Percentiles rank a stretch among this genome's conserved stretches.
These are phyloP conservation scores for Zymoseptoria passerinii DNA, from an alignment of 2,329 filamentous ascomycete genomes.

Conservation along the genomic window DNA sequence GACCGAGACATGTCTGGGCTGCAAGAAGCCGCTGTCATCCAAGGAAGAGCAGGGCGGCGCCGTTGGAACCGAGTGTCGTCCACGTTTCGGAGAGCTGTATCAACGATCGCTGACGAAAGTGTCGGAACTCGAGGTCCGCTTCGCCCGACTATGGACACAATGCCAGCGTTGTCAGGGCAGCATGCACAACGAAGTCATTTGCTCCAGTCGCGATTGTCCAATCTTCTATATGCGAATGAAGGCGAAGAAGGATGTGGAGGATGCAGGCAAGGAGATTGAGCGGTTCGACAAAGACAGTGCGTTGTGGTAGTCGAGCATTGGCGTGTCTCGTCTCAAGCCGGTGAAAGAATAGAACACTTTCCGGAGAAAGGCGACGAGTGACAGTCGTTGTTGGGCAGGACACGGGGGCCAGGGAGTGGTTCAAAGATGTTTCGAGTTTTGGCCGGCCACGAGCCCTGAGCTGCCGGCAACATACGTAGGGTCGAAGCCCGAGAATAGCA, in stretches of 20 bases:
- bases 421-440: neutral
- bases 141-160: conserved; percentile 92
- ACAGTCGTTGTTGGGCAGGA: neutral
- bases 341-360: neutral
- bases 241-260: conserved; percentile 97
- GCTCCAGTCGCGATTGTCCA: conserved; percentile 89
- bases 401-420: too few species aligned
- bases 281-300: conserved; percentile 83
- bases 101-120: conserved; percentile 81
- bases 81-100: conserved; percentile 84
- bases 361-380: neutral
- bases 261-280: conserved; percentile 79
- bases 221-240: conserved; percentile 99
- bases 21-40: conserved; percentile 85
- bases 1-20: conserved; percentile 96
- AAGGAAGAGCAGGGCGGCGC: conserved; percentile 76
- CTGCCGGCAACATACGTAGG: neutral
- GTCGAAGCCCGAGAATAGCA: neutral
- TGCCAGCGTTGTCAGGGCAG: conserved; percentile 96
- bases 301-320: conserved; percentile 45
- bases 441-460: neutral
- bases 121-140: conserved; percentile 85
- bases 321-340: neutral
- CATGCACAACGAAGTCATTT: conserved; percentile 97
- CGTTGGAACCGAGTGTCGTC: conserved; percentile 77